These are phyloP conservation scores for Malania oleifera DNA, from an alignment of 164 flowering plant genomes.

Conservation along the genomic window DNA sequence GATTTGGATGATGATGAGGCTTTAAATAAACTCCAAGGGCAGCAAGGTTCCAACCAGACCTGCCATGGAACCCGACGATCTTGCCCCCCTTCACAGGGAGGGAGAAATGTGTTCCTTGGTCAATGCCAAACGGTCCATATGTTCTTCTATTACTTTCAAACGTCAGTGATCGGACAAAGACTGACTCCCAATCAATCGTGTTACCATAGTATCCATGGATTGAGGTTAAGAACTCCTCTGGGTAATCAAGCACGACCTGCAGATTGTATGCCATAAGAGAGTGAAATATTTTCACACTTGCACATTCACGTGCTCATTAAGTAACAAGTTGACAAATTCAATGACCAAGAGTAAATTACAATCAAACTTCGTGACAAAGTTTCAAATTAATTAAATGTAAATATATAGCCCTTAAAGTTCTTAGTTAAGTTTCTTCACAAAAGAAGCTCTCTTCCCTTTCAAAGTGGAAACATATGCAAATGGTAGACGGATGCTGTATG, in stretches of 20 bases:
- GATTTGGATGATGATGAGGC: slow-evolving; percentile 27
- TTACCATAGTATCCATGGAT: slow-evolving; percentile 62
- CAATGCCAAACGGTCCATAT: slow-evolving; percentile 72
- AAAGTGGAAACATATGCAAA: no score
- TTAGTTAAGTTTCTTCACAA: no score
- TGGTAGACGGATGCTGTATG: no score
- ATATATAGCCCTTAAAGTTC: no score
- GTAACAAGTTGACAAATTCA: no score
- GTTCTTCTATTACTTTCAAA: slow-evolving; percentile 57
- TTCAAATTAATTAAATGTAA: no score
- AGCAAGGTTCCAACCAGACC: slow-evolving; percentile 52
- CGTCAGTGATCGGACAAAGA: slow-evolving; percentile 65
- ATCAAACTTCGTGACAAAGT: no score
- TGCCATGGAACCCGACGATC: slow-evolving; percentile 80
- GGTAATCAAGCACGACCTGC: slow-evolving; percentile 66
- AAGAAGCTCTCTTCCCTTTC: no score
- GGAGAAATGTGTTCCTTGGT: slow-evolving; percentile 55
- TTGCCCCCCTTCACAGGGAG: slow-evolving; percentile 39
- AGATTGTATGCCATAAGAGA: not conserved
- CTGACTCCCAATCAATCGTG: no score
- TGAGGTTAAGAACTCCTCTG: slow-evolving; percentile 64
- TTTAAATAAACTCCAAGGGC: slow-evolving; percentile 65
- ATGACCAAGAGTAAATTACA: no score
- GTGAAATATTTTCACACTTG: no score
- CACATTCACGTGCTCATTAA: no score